Evolutionary conservation across 1,284 basidiomycete genomes (phyloP).

Genomic region (Trichosporon sp.): DNA sequence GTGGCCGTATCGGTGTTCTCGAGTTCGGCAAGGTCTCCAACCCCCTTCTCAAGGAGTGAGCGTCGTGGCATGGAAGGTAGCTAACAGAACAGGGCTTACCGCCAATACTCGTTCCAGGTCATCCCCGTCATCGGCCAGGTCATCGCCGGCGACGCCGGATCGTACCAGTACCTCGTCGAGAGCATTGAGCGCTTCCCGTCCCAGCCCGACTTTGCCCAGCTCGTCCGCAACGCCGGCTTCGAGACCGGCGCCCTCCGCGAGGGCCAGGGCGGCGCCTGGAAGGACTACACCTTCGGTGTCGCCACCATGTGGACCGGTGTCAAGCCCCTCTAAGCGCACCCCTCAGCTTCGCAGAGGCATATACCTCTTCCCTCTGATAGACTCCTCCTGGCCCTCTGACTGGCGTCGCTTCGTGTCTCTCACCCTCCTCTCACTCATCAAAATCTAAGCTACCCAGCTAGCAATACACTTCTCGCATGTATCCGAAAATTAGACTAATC

Average conservation of each 20-base stretch:
- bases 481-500: conserved; percentile 15
- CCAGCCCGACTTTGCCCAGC: conserved; percentile 84
- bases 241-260: conserved; percentile 69
- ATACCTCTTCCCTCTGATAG: too few species aligned
- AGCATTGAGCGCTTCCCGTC: conserved; percentile 93
- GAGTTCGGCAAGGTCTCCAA: conserved; percentile 96
- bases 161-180: conserved; percentile 97
- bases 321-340: conserved; percentile 58
- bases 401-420: too few species aligned
- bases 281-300: conserved; percentile 80
- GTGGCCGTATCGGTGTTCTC: conserved; percentile 91
- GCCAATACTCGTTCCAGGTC: conserved; percentile 93
- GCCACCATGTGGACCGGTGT: conserved; percentile 83
- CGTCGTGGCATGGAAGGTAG: neutral
- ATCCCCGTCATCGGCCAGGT: conserved; percentile 94
- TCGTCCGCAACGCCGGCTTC: conserved; percentile 78
- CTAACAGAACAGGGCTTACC: conserved; percentile 69
- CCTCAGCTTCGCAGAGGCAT: too few species aligned
- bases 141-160: conserved; percentile 89
- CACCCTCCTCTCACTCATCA: neutral
- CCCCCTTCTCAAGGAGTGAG: conserved; percentile 81
- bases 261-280: conserved; percentile 84
- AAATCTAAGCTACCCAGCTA: conserved; percentile 9
- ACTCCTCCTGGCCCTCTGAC: too few species aligned
- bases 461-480: conserved; percentile 20